Percentiles rank a stretch among this genome's conserved stretches.
Conservation (phyloP, 768 basidiomycete species). For the Xerocomellus dryophilus region DNA sequence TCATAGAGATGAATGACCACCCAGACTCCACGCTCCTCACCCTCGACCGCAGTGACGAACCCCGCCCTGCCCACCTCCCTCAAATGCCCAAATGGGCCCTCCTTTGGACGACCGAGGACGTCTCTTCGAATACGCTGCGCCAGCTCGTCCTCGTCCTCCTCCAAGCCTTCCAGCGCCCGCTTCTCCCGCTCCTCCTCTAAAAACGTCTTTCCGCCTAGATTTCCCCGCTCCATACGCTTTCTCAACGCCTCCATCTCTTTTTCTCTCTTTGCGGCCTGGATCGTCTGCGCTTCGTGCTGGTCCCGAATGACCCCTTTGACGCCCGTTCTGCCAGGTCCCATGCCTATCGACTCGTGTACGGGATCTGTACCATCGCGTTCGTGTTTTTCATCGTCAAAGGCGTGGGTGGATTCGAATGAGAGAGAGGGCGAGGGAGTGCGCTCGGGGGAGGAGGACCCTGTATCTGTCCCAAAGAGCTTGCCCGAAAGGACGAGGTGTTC, state of each 20-base stretch:
- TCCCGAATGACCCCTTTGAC: conserved; percentile 89
- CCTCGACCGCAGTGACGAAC: conserved; percentile 72
- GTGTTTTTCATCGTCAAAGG: conserved; percentile 47
- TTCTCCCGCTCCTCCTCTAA: conserved; percentile 74
- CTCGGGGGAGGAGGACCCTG: conserved; percentile 59
- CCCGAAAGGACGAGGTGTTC: conserved; percentile 78
- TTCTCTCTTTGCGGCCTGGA: conserved; percentile 51
- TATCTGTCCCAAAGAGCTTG: conserved; percentile 58
- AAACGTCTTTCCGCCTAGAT: conserved; percentile 67
- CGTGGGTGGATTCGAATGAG: conserved; percentile 23
- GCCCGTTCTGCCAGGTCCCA: conserved; percentile 83
- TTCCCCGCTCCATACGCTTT: conserved; percentile 59
- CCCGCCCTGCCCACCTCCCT: conserved; percentile 75
- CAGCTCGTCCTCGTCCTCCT: conserved; percentile 25
- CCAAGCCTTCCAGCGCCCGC: conserved; percentile 42
- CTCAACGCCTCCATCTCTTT: conserved; percentile 53
- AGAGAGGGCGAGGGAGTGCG: conserved; percentile 55
- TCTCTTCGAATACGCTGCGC: conserved; percentile 31
- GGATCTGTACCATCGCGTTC: conserved; percentile 42
- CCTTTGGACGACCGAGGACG: conserved; percentile 46
- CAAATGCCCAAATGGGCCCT: conserved; percentile 71
- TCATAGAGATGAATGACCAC: conserved; percentile 87
- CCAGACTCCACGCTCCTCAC: conserved; percentile 66
- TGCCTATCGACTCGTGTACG: conserved; percentile 62
- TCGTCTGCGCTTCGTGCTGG: conserved; percentile 60